Conservation (phyloP, 495 filamentous ascomycete genomes). For the Neurospora terricola region DNA sequence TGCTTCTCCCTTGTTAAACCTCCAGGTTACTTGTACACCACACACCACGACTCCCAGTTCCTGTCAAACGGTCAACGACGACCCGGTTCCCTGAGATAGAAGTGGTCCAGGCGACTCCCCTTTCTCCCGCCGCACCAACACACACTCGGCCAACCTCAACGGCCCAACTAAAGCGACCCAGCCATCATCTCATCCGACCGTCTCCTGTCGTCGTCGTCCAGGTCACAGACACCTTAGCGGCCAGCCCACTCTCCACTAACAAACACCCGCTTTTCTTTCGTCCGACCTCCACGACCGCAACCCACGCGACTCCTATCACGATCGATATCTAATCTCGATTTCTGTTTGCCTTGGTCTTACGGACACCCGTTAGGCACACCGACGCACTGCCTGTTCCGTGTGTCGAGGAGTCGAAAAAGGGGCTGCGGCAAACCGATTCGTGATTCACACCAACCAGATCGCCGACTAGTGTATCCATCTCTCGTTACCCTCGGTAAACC, state of each 20-base stretch:
- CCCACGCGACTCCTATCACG: background rate
- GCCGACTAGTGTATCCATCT: background rate
- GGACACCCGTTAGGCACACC: background rate
- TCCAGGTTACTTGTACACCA: background rate
- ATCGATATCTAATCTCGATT: background rate
- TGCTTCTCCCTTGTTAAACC: background rate
- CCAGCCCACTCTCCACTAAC: background rate
- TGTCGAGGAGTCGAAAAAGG: background rate
- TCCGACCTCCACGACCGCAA: background rate
- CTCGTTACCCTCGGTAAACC: background rate
- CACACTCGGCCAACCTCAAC: background rate
- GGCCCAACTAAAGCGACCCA: background rate
- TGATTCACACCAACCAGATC: background rate
- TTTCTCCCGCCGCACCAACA: background rate
- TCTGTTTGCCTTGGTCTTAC: background rate
- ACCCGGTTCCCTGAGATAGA: background rate
- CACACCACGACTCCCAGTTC: background rate
- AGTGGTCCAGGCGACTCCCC: background rate
- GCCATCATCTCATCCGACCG: background rate
- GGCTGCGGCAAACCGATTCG: background rate
- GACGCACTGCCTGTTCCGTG: background rate
- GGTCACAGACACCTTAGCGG: background rate
- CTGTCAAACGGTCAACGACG: background rate
- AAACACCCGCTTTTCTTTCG: background rate
- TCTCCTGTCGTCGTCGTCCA: background rate